Conservation (phyloP, 305 asterid genomes). For the Fraxinus xanthoxyloides region DNA sequence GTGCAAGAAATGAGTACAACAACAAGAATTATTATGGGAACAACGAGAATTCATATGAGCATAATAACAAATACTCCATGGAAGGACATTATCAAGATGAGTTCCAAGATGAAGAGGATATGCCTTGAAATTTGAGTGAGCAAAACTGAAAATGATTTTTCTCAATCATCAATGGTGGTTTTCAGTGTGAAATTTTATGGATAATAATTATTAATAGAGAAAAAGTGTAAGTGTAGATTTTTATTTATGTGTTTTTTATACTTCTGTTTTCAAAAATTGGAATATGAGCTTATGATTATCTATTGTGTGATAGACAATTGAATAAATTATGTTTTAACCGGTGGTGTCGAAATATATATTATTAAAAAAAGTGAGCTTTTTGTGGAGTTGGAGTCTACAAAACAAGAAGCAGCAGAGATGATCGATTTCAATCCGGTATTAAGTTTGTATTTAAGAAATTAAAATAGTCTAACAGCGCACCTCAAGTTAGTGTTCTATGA, state of each 20-base stretch:
- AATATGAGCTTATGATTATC: conserved; percentile 22
- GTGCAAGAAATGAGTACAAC: conserved; percentile 20
- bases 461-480: not conserved
- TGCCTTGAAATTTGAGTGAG: conserved; percentile 32
- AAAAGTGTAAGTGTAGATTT: conserved; percentile 29
- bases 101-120: conserved; percentile 28
- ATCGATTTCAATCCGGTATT: not conserved
- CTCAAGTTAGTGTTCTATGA: too few species aligned
- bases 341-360: not conserved
- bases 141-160: not conserved
- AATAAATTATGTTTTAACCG: conserved; percentile 34
- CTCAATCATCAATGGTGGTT: conserved; percentile 8
- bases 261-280: conserved; percentile 6
- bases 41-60: not conserved
- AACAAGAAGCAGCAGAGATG: not conserved
- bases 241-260: conserved; percentile 18
- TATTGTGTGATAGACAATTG: conserved; percentile 13
- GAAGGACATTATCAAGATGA: conserved; percentile 27
- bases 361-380: not conserved
- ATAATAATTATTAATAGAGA: conserved; percentile 3
- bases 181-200: conserved; percentile 15
- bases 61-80: conserved; percentile 9
- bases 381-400: not conserved
- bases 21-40: conserved; percentile 23
- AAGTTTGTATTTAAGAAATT: not conserved